phyloP scores from a whole-genome alignment of 768 basidiomycete genomes.

The Podaxis pistillaris region DNA sequence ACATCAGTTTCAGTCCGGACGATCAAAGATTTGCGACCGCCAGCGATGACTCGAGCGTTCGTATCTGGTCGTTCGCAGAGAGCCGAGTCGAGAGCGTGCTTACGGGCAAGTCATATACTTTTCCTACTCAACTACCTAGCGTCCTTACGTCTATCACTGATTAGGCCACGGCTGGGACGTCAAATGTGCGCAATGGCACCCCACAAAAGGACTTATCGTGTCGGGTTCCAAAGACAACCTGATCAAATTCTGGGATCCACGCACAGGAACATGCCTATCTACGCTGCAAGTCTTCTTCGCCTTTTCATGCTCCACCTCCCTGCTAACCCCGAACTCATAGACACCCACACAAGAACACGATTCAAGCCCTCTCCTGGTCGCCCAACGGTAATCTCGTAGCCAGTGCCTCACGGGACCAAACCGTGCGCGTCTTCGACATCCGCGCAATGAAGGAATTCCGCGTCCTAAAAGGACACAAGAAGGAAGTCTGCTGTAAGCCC shows the following conservation, averaged over 20 bases:
- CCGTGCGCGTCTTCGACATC: constrained; percentile 95
- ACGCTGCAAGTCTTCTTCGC: constrained; percentile 63
- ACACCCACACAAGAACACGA: constrained; percentile 95
- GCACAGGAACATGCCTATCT: constrained; percentile 86
- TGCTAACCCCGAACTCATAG: constrained; percentile 36
- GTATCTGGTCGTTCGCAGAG: constrained; percentile 95
- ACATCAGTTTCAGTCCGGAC: constrained; percentile 88
- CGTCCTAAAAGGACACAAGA: constrained; percentile 92
- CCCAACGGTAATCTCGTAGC: constrained; percentile 93
- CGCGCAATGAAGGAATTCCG: constrained; percentile 96
- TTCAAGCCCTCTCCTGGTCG: constrained; percentile 91
- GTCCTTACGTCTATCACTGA: background rate
- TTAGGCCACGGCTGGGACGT: constrained; percentile 99
- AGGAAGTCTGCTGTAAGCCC: constrained; percentile 92
- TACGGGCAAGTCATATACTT: constrained; percentile 52
- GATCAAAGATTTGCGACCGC: constrained; percentile 92
- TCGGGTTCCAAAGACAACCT: constrained; percentile 97
- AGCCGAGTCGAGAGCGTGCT: constrained; percentile 85
- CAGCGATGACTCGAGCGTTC: constrained; percentile 92
- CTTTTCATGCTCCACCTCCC: background rate
- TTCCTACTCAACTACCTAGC: background rate
- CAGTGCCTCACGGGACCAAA: constrained; percentile 93
- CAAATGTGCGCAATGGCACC: constrained; percentile 98
- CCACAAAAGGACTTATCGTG: constrained; percentile 90
- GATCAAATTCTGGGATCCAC: constrained; percentile 99